These are phyloP conservation scores for Sarocladium kiliense DNA, from an alignment of 2,329 filamentous ascomycete species.

Conservation along the genomic window DNA sequence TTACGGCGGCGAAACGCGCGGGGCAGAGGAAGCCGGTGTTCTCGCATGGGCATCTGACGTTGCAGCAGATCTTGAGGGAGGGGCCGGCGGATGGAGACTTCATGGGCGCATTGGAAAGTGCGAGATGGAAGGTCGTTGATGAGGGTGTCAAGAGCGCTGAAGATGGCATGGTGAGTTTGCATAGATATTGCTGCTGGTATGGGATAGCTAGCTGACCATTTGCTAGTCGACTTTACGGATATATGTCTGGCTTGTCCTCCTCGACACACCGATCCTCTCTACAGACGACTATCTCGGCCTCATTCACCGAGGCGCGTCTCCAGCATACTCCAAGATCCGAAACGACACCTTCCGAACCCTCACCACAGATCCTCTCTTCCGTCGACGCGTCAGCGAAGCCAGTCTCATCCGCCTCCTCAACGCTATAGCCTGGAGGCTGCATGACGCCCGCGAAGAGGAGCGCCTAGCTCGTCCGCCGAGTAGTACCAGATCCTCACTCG, in stretches of 20 bases:
- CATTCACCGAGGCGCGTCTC: constrained; percentile 88
- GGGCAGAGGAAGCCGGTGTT: constrained; percentile 38
- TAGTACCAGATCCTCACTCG: constrained; percentile 28
- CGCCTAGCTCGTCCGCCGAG: constrained; percentile 27
- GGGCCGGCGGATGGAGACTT: constrained; percentile 71
- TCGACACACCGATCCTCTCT: constrained; percentile 77
- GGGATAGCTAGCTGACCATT: background rate
- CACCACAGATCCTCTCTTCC: constrained; percentile 95
- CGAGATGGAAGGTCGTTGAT: constrained; percentile 68
- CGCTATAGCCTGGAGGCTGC: constrained; percentile 87
- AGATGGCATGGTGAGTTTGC: constrained; percentile 67
- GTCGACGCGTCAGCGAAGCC: constrained; percentile 89
- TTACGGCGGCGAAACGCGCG: constrained; percentile 29
- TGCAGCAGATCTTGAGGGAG: constrained; percentile 75
- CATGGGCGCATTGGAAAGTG: constrained; percentile 60
- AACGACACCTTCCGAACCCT: constrained; percentile 98
- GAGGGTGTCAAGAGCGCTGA: constrained; percentile 72
- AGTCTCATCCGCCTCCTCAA: constrained; percentile 92
- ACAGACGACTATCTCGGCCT: constrained; percentile 87
- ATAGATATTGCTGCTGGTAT: background rate
- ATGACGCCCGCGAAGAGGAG: constrained; percentile 63
- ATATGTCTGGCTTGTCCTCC: constrained; percentile 92
- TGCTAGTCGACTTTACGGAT: constrained; percentile 81
- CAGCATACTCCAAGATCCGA: constrained; percentile 93
- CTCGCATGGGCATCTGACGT: constrained; percentile 51